Conservation (phyloP, 2,329 filamentous ascomycete species). For the Aspergillus vadensis region DNA sequence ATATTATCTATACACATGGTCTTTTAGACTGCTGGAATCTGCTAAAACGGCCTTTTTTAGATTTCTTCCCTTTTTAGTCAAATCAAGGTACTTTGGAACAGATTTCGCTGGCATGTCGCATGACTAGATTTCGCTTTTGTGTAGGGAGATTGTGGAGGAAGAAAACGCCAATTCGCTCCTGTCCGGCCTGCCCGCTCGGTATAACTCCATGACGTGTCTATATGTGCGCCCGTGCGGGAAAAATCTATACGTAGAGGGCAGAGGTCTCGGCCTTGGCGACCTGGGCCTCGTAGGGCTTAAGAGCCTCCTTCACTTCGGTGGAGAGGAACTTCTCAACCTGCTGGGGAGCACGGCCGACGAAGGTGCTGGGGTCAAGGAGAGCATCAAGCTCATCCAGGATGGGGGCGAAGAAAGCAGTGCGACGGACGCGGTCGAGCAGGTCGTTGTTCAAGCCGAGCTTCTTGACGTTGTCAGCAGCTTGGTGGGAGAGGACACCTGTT, state of each 20-base stretch:
- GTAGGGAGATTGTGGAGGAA: background rate
- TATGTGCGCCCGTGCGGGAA: background rate
- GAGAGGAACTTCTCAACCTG: slow-evolving; percentile 57
- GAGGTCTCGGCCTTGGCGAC: slow-evolving; percentile 41
- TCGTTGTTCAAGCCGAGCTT: slow-evolving; percentile 76
- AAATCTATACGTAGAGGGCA: slow-evolving; percentile 43
- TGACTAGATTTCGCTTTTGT: background rate
- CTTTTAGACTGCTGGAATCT: background rate
- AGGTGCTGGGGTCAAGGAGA: slow-evolving; percentile 65
- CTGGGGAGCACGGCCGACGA: slow-evolving; percentile 58
- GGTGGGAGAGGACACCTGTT: slow-evolving; percentile 67
- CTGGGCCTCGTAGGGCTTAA: slow-evolving; percentile 49
- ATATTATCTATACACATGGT: background rate
- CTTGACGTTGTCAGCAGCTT: slow-evolving; percentile 72
- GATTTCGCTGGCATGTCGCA: background rate
- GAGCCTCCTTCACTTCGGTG: slow-evolving; percentile 51
- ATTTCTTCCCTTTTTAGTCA: background rate
- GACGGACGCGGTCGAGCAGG: slow-evolving; percentile 74
- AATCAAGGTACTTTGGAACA: background rate
- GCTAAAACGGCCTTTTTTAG: background rate
- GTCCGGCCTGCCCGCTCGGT: background rate
- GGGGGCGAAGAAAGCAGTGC: slow-evolving; percentile 70
- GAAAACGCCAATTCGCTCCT: background rate
- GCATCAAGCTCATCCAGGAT: slow-evolving; percentile 69
- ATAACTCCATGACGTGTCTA: background rate